Base-by-base conservation (phyloP, 768 basidiomycete species). In the Boletus edulis region DNA sequence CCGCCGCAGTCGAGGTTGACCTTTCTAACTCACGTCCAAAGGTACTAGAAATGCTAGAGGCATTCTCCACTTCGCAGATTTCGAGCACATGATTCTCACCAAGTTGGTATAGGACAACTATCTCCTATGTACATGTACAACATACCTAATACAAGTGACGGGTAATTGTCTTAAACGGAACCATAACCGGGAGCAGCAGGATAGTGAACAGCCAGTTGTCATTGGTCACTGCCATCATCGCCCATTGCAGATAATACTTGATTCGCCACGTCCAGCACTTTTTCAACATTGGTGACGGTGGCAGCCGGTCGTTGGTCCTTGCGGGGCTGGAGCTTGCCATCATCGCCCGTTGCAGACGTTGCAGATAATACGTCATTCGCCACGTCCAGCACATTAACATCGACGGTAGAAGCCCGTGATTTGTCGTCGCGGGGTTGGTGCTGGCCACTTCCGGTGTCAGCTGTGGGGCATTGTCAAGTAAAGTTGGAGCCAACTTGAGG, bases 1-100 rank as follows among this genome's bases (percentile, higher is more conserved):
- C 29, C 8, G n/a, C n/a, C n/a, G 17, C 31, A 18, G 18, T 47
- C 7, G 13, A 6, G 3, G 11, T 62, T 1, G 39, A 8, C 40
- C 20, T 40, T 42, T 12, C 52, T 56, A n/a, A 61, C 39, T 10
- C n/a, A 39, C 6, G 46, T 51, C 42, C 29, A 51, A 40, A 92
- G 91, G 84, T 90, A 61, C 61, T 85, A 3, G 89, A 91, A 54
- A 93, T 92, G 90, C 74, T 94, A 1, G 78, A 81, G n/a, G 77
- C 78, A 49, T 93, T 90, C 64, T 89, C 91, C 1, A 82, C 80
- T 0, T 79, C 82, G 68, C 73, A 14, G 89, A 92, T 67, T 94
- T 94, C 62, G 81, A 84, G 59, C 73, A 74, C 20, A 90, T 94
- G 83, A 67, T 84, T 24, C 66, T 76, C 2, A 80, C 87, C 8